These are phyloP conservation scores for Polychytrium aggregatum DNA, from an alignment of 192 early-diverging fungal genomes.

Conservation along the genomic window DNA sequence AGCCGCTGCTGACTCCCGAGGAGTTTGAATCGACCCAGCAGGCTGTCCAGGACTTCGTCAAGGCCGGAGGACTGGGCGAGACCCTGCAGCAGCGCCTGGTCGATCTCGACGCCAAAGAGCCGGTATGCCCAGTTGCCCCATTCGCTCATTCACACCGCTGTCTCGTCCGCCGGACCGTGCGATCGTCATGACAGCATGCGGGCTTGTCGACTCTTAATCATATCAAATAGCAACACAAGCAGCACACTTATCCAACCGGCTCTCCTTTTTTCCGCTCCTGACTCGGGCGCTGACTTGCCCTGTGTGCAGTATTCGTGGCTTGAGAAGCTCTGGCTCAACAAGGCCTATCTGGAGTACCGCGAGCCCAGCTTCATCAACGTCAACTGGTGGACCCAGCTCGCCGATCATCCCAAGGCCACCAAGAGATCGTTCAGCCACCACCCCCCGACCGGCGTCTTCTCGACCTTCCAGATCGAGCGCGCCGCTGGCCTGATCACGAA, in stretches of 20 bases:
- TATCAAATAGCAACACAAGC: no score
- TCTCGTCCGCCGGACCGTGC: no score
- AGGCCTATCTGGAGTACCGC: conserved; percentile 42
- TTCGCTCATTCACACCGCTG: conserved; percentile 1
- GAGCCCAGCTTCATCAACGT: conserved; percentile 43
- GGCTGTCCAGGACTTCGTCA: conserved; percentile 62
- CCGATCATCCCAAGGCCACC: conserved; percentile 32
- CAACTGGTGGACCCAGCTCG: conserved; percentile 43
- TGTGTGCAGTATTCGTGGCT: conserved; percentile 75
- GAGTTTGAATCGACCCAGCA: conserved; percentile 49
- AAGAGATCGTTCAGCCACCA: conserved; percentile 25
- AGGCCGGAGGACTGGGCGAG: conserved; percentile 54
- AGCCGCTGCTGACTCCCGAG: conserved; percentile 49
- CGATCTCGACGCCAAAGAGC: conserved; percentile 53
- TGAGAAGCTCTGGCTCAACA: conserved; percentile 57
- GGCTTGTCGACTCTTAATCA: no score
- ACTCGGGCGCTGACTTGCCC: no score
- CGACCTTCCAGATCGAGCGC: conserved; percentile 33
- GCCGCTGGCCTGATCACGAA: conserved; percentile 38
- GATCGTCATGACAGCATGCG: no score
- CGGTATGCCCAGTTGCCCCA: conserved; percentile 11
- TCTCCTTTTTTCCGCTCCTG: no score
- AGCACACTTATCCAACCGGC: no score
- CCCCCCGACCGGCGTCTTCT: conserved; percentile 37
- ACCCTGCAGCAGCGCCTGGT: conserved; percentile 63